Base-by-base conservation (phyloP, 2,329 filamentous ascomycete species). In the Coniella lustricola region DNA sequence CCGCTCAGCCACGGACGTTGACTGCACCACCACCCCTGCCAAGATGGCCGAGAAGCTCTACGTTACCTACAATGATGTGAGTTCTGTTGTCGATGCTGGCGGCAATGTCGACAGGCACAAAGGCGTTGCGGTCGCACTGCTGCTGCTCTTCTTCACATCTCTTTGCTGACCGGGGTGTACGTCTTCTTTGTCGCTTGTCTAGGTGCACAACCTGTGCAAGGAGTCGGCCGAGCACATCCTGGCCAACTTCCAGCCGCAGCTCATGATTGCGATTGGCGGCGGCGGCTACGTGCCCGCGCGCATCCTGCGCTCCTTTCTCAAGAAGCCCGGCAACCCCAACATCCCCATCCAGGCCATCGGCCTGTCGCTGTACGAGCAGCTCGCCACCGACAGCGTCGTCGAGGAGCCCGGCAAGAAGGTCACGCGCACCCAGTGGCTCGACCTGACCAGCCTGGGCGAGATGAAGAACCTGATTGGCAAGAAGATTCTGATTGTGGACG, bases 281-380 rank as follows among this genome's bases (percentile, higher is more conserved):
- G 93, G 93, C 61, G 93, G 93, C 62, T 98, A 96, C 70, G 90
- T 98, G 35, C 93, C 93, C 53, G 93, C 93, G 39, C 87, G 93
- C 60, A 98, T 98, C 67, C 81, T 98, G 56, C 88, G 93, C 55
- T 97, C 93, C 17, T 98, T 98, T 77, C 86, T 98, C 67, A 96
- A 95, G 77, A 81, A 82, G 65, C 77, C 87, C 52, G 88, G 86
- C 59, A 79, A 76, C 54, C 83, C 90, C 69, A 98, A 98, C 74
- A 98, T 98, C 63, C 91, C 93, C 58, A 98, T 98, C 70, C 93
- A 98, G 77, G 93, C 93, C 56, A 98, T 98, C 67, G 93, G 93
- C 42, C 85, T 98, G 56, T 97, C 91, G 18, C 84, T 98, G 48
- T 98, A 98, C 76, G 93, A 98, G 73, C 77, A 82, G 55, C 84